Percentiles rank a stretch among this genome's conserved stretches.
These are phyloP conservation scores for Apiotrichum gracile DNA, from an alignment of 1,284 basidiomycete species.

Conservation along the genomic window DNA sequence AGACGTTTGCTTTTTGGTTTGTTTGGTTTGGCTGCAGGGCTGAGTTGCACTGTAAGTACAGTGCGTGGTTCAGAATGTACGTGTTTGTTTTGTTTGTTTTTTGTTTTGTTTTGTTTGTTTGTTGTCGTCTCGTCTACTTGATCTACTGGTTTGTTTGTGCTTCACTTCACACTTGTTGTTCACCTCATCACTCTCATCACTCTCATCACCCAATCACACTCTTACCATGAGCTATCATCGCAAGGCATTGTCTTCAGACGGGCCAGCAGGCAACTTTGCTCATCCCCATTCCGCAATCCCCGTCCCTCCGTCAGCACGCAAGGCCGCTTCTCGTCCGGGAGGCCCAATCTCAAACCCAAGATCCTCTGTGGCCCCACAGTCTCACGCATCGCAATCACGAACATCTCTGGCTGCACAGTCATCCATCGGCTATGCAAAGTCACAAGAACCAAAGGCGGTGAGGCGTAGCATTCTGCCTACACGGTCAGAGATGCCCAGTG, in stretches of 20 bases:
- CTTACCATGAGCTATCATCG: constrained; percentile 54
- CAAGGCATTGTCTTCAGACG: constrained; percentile 56
- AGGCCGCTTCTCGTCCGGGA: neutral
- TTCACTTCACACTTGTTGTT: too few species aligned
- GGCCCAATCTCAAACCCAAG: constrained; percentile 40
- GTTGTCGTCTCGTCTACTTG: neutral
- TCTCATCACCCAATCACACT: neutral
- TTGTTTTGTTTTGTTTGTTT: too few species aligned
- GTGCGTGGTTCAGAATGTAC: too few species aligned
- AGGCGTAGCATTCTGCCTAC: constrained; percentile 1
- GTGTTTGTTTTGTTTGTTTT: too few species aligned
- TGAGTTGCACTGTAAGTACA: too few species aligned
- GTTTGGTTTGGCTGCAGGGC: too few species aligned
- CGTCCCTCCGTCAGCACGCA: constrained; percentile 53
- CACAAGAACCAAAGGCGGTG: neutral
- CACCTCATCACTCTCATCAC: neutral
- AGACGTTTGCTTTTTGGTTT: too few species aligned
- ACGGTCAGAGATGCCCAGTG: constrained; percentile 1
- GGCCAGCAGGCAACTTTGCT: constrained; percentile 52
- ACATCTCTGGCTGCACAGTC: neutral
- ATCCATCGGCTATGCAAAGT: too few species aligned
- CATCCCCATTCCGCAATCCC: constrained; percentile 45
- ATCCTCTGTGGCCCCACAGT: constrained; percentile 51
- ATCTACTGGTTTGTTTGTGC: too few species aligned
- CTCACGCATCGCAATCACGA: neutral